These are phyloP conservation scores for Colletotrichum cereale DNA, from an alignment of 2,329 filamentous ascomycete genomes.

Conservation along the genomic window DNA sequence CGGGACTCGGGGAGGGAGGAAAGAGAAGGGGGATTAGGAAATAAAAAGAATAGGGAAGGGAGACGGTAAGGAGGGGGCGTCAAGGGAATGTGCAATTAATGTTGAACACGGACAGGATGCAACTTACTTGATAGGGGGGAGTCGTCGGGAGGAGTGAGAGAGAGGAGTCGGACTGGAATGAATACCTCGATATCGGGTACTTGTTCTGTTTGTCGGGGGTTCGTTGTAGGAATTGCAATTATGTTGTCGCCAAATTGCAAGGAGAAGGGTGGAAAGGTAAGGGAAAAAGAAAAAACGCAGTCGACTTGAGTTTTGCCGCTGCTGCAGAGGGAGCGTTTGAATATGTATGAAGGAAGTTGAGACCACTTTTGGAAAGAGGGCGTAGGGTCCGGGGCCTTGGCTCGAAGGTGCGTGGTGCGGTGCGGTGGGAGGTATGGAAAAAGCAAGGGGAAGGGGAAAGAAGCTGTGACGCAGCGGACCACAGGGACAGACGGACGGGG, in stretches of 20 bases:
- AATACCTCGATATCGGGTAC: constrained; percentile 7
- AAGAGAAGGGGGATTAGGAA: neutral
- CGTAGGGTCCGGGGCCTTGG: constrained; percentile 27
- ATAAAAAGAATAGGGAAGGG: neutral
- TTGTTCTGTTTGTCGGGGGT: constrained; percentile 7
- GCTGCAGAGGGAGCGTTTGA: constrained; percentile 35
- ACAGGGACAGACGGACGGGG: constrained; percentile 38
- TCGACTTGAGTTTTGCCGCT: constrained; percentile 12
- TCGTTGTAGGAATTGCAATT: constrained; percentile 1
- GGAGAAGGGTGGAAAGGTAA: constrained; percentile 22
- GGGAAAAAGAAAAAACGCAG: constrained; percentile 30
- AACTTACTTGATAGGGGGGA: constrained; percentile 15
- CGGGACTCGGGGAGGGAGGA: neutral
- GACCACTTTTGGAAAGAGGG: neutral
- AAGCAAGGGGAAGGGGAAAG: constrained; percentile 33
- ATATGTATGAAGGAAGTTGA: constrained; percentile 19
- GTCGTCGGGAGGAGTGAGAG: neutral
- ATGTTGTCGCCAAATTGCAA: constrained; percentile 24
- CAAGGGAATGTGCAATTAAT: neutral
- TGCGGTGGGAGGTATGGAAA: constrained; percentile 2
- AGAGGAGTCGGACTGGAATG: neutral
- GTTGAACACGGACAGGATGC: neutral
- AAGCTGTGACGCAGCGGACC: constrained; percentile 39
- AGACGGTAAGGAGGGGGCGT: neutral
- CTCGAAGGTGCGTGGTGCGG: constrained; percentile 5